These are phyloP conservation scores for Barnettozyma wickerhamii DNA, from an alignment of 805 yeast species.

Conservation along the genomic window DNA sequence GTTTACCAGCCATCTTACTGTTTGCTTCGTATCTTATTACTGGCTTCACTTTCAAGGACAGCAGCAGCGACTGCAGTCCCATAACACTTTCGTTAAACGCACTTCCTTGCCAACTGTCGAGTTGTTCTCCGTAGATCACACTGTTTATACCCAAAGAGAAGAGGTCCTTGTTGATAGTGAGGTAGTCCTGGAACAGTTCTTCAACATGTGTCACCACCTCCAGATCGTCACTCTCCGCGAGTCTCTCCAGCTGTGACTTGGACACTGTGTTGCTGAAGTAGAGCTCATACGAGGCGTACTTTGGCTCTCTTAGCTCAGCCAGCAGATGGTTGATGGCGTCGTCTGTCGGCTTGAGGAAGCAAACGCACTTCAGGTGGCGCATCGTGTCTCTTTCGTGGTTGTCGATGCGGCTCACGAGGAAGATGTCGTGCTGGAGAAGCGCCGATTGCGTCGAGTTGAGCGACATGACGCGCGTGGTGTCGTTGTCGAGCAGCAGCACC, in stretches of 20 bases:
- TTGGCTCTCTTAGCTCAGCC: slow-evolving; percentile 72
- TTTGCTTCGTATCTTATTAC: slow-evolving; percentile 72
- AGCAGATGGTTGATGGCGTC: slow-evolving; percentile 56
- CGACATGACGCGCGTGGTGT: slow-evolving; percentile 82
- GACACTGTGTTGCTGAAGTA: slow-evolving; percentile 73
- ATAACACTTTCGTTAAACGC: slow-evolving; percentile 39
- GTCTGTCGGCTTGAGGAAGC: slow-evolving; percentile 69
- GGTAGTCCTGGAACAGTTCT: slow-evolving; percentile 83
- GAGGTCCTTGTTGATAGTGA: slow-evolving; percentile 66
- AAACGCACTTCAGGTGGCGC: slow-evolving; percentile 78
- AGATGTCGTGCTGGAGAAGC: slow-evolving; percentile 77
- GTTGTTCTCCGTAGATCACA: slow-evolving; percentile 31
- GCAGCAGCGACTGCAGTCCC: slow-evolving; percentile 49
- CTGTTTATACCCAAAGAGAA: slow-evolving; percentile 41
- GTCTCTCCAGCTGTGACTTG: slow-evolving; percentile 74
- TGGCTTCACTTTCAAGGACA: slow-evolving; percentile 77
- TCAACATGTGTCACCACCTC: slow-evolving; percentile 74
- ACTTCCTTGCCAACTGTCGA: slow-evolving; percentile 42
- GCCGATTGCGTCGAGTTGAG: slow-evolving; percentile 86
- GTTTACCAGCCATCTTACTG: slow-evolving; percentile 56
- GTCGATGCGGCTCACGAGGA: slow-evolving; percentile 68
- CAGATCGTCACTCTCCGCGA: slow-evolving; percentile 87
- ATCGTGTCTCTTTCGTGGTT: slow-evolving; percentile 59
- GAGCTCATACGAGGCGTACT: slow-evolving; percentile 71
- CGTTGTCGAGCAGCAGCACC: slow-evolving; percentile 73